Conservation (phyloP, 164 flowering plant genomes). For the Dillenia turbinata region DNA sequence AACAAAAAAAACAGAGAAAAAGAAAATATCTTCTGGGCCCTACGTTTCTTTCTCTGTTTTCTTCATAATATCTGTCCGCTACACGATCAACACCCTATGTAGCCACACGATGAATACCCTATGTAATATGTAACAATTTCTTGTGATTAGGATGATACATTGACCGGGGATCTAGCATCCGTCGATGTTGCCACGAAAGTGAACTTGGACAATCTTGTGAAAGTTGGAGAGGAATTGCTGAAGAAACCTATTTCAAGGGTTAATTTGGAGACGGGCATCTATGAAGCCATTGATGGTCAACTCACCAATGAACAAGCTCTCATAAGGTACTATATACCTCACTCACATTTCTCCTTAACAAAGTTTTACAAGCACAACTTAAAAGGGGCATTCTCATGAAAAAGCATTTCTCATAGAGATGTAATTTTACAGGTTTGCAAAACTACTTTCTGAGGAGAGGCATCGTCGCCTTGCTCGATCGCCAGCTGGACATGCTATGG, state of each 20-base stretch:
- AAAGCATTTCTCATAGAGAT: not conserved
- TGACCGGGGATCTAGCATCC: conserved; percentile 4
- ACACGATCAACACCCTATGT: too few relatives aligned
- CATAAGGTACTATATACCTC: conserved; percentile 8
- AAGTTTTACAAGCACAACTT: too few relatives aligned
- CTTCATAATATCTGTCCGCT: too few relatives aligned
- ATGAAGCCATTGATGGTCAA: conserved; percentile 7
- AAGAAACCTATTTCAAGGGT: conserved; percentile 14
- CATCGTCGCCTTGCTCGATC: conserved; percentile 2
- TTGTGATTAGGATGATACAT: conserved; percentile 13
- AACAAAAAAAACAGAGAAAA: too few relatives aligned
- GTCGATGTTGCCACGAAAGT: conserved; percentile 14
- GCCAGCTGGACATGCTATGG: not conserved
- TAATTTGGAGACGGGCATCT: conserved; percentile 19
- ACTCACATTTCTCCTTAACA: too few relatives aligned
- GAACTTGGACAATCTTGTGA: conserved; percentile 17
- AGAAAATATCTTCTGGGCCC: too few relatives aligned
- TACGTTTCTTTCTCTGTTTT: too few relatives aligned
- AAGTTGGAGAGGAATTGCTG: conserved; percentile 15
- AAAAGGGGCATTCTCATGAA: not conserved
- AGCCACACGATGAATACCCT: too few relatives aligned
- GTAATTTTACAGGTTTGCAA: conserved; percentile 5
- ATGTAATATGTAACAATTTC: too few relatives aligned
- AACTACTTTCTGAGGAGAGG: conserved; percentile 11
- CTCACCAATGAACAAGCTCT: conserved; percentile 21